phyloP scores from a whole-genome alignment of 768 basidiomycete genomes.

The Macrolepiota albuminosa region DNA sequence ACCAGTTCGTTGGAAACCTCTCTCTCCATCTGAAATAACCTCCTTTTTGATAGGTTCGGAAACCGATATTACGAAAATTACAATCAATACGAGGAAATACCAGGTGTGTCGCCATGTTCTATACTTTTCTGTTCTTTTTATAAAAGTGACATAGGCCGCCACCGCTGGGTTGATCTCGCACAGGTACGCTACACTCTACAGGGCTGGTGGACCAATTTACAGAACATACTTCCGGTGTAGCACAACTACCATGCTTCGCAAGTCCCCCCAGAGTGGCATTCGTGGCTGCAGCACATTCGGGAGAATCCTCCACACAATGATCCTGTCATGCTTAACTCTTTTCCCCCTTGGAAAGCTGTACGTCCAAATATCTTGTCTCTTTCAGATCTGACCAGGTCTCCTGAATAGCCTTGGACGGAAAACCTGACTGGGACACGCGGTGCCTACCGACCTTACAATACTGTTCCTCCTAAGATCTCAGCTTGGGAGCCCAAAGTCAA shows the following conservation, averaged over 20 bases:
- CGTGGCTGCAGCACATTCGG: conserved; percentile 91
- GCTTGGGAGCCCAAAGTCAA: conserved; percentile 79
- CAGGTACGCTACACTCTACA: conserved; percentile 48
- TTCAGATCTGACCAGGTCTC: not conserved
- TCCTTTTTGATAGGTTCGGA: conserved; percentile 61
- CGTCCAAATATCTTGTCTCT: conserved; percentile 19
- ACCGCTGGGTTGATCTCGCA: conserved; percentile 93
- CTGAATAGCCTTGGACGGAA: conserved; percentile 71
- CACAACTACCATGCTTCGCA: conserved; percentile 91
- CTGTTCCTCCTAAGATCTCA: conserved; percentile 73
- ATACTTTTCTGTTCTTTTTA: not conserved
- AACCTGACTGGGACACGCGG: conserved; percentile 92
- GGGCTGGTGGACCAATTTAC: not conserved
- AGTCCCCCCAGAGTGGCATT: conserved; percentile 95
- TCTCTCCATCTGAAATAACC: not conserved
- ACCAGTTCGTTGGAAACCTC: conserved; percentile 60
- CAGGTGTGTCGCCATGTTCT: conserved; percentile 48
- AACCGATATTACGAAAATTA: conserved; percentile 94
- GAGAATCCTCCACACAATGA: conserved; percentile 77
- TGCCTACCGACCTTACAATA: conserved; percentile 87
- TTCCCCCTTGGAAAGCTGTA: conserved; percentile 84
- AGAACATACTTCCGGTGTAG: conserved; percentile 26
- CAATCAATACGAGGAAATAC: conserved; percentile 82
- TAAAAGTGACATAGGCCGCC: conserved; percentile 58
- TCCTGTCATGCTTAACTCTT: conserved; percentile 56